Evolutionary conservation across 1,139 yeast genomes (phyloP).

Genomic region (Taphrina pruni): DNA sequence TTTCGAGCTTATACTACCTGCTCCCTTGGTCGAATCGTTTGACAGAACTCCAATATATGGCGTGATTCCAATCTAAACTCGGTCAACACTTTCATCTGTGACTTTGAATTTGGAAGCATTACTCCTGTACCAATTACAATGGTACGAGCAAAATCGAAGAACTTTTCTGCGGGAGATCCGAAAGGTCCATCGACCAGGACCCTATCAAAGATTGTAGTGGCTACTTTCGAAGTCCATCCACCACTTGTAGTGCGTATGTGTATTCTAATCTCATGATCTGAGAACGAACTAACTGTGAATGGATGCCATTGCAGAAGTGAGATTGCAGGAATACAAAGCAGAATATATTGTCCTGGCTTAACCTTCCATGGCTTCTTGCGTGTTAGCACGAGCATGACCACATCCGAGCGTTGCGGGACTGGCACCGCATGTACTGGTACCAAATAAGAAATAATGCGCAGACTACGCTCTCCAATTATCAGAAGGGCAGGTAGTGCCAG

Average conservation of each 20-base stretch:
- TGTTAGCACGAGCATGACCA: not conserved
- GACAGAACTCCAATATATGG: conserved; percentile 9
- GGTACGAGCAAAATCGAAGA: conserved; percentile 24
- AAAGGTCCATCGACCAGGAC: conserved; percentile 27
- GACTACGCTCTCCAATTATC: conserved; percentile 1
- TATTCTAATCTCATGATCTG: conserved; percentile 2
- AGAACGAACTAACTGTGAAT: conserved; percentile 20
- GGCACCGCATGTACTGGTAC: not conserved
- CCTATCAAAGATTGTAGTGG: not conserved
- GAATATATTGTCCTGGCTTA: conserved; percentile 23
- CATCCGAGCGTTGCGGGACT: conserved; percentile 12
- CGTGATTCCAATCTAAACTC: not conserved
- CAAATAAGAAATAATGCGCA: not conserved
- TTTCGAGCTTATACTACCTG: not conserved
- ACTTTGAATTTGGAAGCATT: not conserved
- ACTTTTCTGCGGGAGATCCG: conserved; percentile 30
- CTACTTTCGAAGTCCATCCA: conserved; percentile 9
- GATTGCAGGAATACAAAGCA: conserved; percentile 19
- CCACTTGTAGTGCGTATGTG: conserved; percentile 29
- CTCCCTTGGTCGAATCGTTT: not conserved
- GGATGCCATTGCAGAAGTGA: conserved; percentile 34
- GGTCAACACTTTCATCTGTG: not conserved
- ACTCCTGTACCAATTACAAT: conserved; percentile 27
- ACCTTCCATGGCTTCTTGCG: not conserved
- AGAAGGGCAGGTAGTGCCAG: conserved; percentile 22